Evolutionary conservation across 495 filamentous ascomycete species (phyloP).

Genomic region (Penicillium taxi): DNA sequence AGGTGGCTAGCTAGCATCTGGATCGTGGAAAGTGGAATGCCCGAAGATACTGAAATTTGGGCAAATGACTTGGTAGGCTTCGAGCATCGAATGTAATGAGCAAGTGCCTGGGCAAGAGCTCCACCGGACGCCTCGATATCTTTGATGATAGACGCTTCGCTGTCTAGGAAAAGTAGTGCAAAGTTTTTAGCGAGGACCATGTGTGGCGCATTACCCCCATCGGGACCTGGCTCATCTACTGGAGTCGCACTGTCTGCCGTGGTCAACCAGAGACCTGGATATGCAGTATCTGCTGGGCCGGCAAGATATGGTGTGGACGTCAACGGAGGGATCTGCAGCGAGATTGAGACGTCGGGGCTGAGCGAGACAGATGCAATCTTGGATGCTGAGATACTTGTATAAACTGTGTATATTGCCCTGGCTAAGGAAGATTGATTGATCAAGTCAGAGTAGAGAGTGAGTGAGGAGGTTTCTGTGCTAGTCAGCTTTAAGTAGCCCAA

Average conservation of each 20-base stretch:
- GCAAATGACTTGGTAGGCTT: constrained; percentile 80
- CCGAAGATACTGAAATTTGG: constrained; percentile 65
- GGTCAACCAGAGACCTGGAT: constrained; percentile 73
- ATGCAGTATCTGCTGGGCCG: constrained; percentile 52
- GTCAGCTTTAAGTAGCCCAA: constrained; percentile 3
- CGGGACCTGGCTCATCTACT: constrained; percentile 53
- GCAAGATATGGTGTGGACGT: constrained; percentile 68
- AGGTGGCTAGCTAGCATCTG: constrained; percentile 82
- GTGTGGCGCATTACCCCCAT: constrained; percentile 43
- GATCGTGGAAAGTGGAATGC: constrained; percentile 68
- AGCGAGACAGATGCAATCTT: constrained; percentile 69
- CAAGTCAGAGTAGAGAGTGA: constrained; percentile 49
- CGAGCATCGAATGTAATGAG: constrained; percentile 74
- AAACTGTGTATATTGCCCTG: constrained; percentile 72
- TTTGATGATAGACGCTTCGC: constrained; percentile 71
- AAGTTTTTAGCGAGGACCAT: constrained; percentile 72
- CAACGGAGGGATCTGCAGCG: constrained; percentile 77
- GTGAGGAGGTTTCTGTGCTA: constrained; percentile 28
- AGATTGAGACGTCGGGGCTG: constrained; percentile 54
- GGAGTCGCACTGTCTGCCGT: constrained; percentile 67
- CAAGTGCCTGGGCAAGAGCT: constrained; percentile 60
- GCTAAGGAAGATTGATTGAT: constrained; percentile 71
- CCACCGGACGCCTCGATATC: constrained; percentile 74
- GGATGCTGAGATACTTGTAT: constrained; percentile 68
- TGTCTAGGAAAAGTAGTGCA: constrained; percentile 74